These are phyloP conservation scores for Martiniozyma asiatica DNA, from an alignment of 1,139 yeast species.

Conservation along the genomic window DNA sequence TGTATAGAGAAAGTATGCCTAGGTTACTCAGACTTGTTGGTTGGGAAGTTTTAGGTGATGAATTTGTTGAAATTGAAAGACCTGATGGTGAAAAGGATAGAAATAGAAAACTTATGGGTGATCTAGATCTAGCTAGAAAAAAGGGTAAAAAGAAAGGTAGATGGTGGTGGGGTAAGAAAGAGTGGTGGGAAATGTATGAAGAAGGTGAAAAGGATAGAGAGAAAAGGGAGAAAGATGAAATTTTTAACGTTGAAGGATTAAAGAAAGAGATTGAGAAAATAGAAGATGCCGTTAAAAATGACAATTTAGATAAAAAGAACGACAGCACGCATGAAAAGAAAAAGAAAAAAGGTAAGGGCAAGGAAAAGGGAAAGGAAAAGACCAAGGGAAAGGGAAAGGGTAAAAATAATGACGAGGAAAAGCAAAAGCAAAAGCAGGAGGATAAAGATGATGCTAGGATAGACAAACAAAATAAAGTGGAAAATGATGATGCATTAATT, in stretches of 20 bases:
- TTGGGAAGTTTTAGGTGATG: conserved; percentile 80
- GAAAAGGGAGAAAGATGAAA: conserved; percentile 23
- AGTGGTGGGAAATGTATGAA: conserved; percentile 77
- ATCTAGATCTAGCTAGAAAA: conserved; percentile 79
- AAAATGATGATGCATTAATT: too few species aligned
- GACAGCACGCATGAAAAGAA: conserved; percentile 13
- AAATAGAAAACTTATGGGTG: conserved; percentile 68
- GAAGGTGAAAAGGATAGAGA: conserved; percentile 24
- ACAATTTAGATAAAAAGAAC: too few species aligned
- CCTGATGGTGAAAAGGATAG: conserved; percentile 82
- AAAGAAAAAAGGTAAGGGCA: conserved; percentile 9
- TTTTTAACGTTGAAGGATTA: conserved; percentile 35
- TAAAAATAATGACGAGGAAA: conserved; percentile 9
- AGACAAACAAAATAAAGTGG: too few species aligned
- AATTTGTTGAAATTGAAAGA: conserved; percentile 90
- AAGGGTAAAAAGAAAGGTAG: conserved; percentile 35
- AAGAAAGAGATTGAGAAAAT: conserved; percentile 35
- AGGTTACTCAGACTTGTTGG: conserved; percentile 54
- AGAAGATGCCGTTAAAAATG: too few species aligned
- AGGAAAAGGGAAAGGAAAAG: too few species aligned
- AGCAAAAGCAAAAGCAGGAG: too few species aligned
- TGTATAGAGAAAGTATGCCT: conserved; percentile 89
- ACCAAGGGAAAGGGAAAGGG: conserved; percentile 11
- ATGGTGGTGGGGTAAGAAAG: conserved; percentile 72
- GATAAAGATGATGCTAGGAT: too few species aligned